Conservation (phyloP, 495 filamentous ascomycete species). For the Sordaria brevicollis region DNA sequence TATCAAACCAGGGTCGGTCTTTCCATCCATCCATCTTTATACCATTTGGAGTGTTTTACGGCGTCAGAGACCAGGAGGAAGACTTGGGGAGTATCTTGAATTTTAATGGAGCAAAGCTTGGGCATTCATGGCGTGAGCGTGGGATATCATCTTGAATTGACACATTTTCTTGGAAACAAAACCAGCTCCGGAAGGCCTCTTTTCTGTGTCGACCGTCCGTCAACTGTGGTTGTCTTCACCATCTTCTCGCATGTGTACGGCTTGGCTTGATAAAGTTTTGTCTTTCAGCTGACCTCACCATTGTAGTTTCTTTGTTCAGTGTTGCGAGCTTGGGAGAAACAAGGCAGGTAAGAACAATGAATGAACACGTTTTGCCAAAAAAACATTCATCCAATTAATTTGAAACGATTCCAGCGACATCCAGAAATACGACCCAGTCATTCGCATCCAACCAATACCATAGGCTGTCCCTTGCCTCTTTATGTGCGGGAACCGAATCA, state of each 20-base stretch:
- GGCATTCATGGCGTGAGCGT: neutral
- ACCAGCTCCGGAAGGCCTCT: neutral
- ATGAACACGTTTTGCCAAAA: neutral
- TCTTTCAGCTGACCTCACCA: neutral
- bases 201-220: neutral
- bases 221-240: neutral
- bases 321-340: neutral
- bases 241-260: neutral
- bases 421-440: constrained; percentile 45
- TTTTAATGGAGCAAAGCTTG: neutral
- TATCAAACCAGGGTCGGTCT: neutral
- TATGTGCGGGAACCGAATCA: constrained; percentile 13
- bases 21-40: neutral
- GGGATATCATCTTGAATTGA: neutral
- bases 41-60: neutral
- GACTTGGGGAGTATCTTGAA: neutral
- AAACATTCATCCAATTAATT: neutral
- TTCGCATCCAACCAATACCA: constrained; percentile 22
- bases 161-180: neutral
- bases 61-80: neutral
- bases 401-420: neutral
- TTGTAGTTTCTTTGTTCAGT: neutral
- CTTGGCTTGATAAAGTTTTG: neutral
- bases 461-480: neutral
- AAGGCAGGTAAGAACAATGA: neutral